Base-by-base conservation (phyloP, 306 rosid species). In the Vigna radiata region DNA sequence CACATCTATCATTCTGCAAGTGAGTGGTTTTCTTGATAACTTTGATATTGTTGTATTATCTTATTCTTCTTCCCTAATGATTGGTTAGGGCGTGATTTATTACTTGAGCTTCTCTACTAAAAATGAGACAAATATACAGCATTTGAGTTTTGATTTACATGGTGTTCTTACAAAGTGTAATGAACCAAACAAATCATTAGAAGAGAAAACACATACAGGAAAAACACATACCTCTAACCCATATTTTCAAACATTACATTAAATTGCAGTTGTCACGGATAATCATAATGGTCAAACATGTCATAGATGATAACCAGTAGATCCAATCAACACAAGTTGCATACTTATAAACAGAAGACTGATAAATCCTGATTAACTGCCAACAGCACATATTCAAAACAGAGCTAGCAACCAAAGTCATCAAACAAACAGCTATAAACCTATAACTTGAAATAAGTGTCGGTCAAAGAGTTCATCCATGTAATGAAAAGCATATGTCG, bases 71-170 rank as follows among this genome's bases (percentile, higher is more conserved):
- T 13, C 73, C 83, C 77, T 50, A 62, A 61, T 71, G 18, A 61
- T 79, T 39, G 64, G 48, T 79, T 79, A 62, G 65, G 72, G 72
- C 37, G 46, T 36, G 54, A 21, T 60, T 70, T 55, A 48, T 19
- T 79, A 47, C 52, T 47, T 54, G 59, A 67, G 16, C 48, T 67
- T 10, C 27, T 58, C 17, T 19, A 12, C 41, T 77, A 39, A n/a
- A 52, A 19, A 65, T 23, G 33, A 52, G 55, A 25, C 12, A n/a
- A 37, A 77, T 54, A 53, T 44, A 25, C 48, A 19, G 23, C 21
- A 16, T 65, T 56, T 18, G 27, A 44, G 16, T 44, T 44, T 44
- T 44, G 6, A 44, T 15, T 70, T 29, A 11, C 37, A 47, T 11
- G 73, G 49, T 29, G 61, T 14, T 75, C 16, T 75, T 62, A 6